phyloP scores from a whole-genome alignment of 768 basidiomycete genomes.

The Tricholomella constricta region DNA sequence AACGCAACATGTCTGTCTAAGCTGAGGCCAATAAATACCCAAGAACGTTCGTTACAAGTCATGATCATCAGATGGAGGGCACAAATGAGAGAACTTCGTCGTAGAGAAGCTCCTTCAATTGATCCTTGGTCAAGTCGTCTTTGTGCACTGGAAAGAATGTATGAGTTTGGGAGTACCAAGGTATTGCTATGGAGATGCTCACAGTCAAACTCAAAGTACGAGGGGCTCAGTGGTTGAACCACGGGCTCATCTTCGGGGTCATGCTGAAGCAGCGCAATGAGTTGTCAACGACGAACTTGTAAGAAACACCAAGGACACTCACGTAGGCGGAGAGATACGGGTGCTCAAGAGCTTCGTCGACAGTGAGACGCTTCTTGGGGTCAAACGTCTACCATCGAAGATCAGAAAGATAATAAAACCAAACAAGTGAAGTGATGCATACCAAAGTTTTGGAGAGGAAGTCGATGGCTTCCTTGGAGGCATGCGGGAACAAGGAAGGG shows the following conservation, averaged over 20 bases:
- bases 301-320: constrained; percentile 1
- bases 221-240: constrained; percentile 75
- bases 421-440: constrained; percentile 14
- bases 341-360: constrained; percentile 90
- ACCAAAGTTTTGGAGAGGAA: constrained; percentile 82
- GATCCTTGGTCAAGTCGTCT: constrained; percentile 74
- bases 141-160: constrained; percentile 51
- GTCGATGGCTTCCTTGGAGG: constrained; percentile 70
- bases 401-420: not conserved
- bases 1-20: constrained; percentile 15
- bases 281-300: constrained; percentile 36
- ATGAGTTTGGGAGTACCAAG: constrained; percentile 4
- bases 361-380: constrained; percentile 94
- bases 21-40: constrained; percentile 14
- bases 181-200: constrained; percentile 27
- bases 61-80: constrained; percentile 52
- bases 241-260: constrained; percentile 90
- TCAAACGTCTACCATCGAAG: constrained; percentile 75
- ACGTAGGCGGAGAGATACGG: constrained; percentile 94
- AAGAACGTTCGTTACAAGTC: not conserved
- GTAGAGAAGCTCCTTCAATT: constrained; percentile 82
- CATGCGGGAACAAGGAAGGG: constrained; percentile 84
- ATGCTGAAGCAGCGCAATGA: constrained; percentile 53
- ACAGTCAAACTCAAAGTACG: constrained; percentile 92
- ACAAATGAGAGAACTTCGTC: constrained; percentile 81